Evolutionary conservation across 2,329 filamentous ascomycete species (phyloP).

Genomic region (Colletotrichum tabaci): DNA sequence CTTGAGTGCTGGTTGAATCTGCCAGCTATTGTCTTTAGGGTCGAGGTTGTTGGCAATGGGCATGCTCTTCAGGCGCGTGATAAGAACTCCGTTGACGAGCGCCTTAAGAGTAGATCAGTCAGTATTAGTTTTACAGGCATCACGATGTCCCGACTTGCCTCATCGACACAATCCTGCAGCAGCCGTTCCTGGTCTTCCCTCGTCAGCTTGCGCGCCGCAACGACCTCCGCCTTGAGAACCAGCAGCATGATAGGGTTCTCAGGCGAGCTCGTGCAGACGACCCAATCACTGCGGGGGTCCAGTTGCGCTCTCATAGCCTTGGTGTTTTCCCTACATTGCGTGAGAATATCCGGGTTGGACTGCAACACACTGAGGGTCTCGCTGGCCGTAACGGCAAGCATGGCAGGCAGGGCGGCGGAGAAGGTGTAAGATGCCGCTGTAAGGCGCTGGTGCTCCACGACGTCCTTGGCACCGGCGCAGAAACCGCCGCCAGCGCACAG

Average conservation of each 20-base stretch:
- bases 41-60: constrained; percentile 75
- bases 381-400: constrained; percentile 95
- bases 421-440: constrained; percentile 94
- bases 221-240: constrained; percentile 85
- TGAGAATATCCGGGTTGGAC: constrained; percentile 85
- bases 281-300: constrained; percentile 94
- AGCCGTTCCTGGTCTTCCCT: constrained; percentile 86
- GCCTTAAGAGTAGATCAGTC: constrained; percentile 65
- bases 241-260: constrained; percentile 93
- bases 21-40: constrained; percentile 78
- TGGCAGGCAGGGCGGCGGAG: constrained; percentile 92
- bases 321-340: constrained; percentile 87
- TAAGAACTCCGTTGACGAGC: constrained; percentile 88
- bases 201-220: constrained; percentile 77
- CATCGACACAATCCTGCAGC: constrained; percentile 93
- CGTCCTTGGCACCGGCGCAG: constrained; percentile 91
- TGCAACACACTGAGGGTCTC: constrained; percentile 91
- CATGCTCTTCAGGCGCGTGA: constrained; percentile 87
- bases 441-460: constrained; percentile 96
- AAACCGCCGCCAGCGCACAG: constrained; percentile 95
- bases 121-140: not conserved
- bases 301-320: constrained; percentile 88
- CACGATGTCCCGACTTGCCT: constrained; percentile 71
- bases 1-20: constrained; percentile 86
- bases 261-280: constrained; percentile 81